Evolutionary conservation across 2,329 filamentous ascomycete species (phyloP).

Genomic region (Alternaria sp.): DNA sequence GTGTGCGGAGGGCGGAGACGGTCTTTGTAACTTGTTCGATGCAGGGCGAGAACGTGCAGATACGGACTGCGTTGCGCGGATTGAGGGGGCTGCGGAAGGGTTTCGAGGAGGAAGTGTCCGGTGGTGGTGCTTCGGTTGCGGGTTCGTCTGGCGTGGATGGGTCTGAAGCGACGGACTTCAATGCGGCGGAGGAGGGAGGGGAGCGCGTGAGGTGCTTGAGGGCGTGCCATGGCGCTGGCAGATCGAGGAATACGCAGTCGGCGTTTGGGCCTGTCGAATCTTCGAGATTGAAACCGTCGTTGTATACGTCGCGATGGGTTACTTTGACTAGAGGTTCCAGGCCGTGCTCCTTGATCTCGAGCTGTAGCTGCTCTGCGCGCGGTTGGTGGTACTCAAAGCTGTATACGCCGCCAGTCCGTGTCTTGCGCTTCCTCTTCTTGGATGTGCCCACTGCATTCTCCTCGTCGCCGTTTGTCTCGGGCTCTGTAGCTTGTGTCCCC

Average conservation of each 20-base stretch:
- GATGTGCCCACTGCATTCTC: constrained; percentile 39
- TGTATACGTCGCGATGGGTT: constrained; percentile 81
- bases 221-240: constrained; percentile 82
- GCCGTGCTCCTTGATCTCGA: constrained; percentile 73
- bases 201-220: constrained; percentile 74
- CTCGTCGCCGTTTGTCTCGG: constrained; percentile 21
- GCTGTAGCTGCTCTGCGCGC: constrained; percentile 70
- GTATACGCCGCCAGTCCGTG: constrained; percentile 70
- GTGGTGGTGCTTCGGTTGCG: constrained; percentile 1
- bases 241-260: constrained; percentile 77
- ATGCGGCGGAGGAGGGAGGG: constrained; percentile 30
- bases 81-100: constrained; percentile 65
- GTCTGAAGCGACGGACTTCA: constrained; percentile 36
- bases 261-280: constrained; percentile 51
- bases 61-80: constrained; percentile 71
- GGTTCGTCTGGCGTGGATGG: constrained; percentile 45
- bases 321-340: constrained; percentile 71
- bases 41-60: constrained; percentile 96
- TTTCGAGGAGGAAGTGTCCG: constrained; percentile 11
- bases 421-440: constrained; percentile 39
- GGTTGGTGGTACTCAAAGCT: constrained; percentile 83
- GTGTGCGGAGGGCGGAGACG: constrained; percentile 76
- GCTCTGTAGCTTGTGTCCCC: constrained; percentile 25
- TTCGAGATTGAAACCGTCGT: constrained; percentile 71
- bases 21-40: constrained; percentile 95